Conservation (phyloP, 176 grass and related monocot species). For the Bromus sterilis region DNA sequence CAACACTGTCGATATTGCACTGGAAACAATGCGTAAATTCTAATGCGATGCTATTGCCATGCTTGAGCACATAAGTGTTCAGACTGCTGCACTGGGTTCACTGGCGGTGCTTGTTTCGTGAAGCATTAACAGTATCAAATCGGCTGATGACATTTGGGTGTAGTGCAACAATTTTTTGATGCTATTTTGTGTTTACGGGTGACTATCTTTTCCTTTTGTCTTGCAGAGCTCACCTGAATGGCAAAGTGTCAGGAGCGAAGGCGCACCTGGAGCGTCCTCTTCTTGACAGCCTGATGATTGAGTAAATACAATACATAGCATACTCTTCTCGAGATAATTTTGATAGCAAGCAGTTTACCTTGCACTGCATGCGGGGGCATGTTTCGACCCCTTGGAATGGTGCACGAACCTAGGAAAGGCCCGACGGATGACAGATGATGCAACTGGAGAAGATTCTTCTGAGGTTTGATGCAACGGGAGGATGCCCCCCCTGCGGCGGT, state of each 20-base stretch:
- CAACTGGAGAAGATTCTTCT: neutral
- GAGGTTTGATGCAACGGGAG: neutral
- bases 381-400: neutral
- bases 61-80: neutral
- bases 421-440: too few relatives aligned
- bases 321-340: constrained; percentile 15
- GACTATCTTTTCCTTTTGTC: constrained; percentile 27
- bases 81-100: neutral
- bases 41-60: neutral
- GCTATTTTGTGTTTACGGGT: constrained; percentile 12
- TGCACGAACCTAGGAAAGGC: neutral
- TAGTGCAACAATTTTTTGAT: neutral
- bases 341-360: neutral
- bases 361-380: constrained; percentile 6
- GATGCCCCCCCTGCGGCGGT: neutral
- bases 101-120: neutral
- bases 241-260: constrained; percentile 27
- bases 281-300: constrained; percentile 59
- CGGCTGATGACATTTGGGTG: neutral
- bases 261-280: constrained; percentile 59
- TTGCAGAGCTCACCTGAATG: constrained; percentile 48
- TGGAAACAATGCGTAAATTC: neutral
- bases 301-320: constrained; percentile 61
- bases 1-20: neutral
- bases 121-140: neutral